Evolutionary conservation across 2,329 filamentous ascomycete species (phyloP), one percentile per base, ranked within the genome.

Genomic region (Nemania sp.): DNA sequence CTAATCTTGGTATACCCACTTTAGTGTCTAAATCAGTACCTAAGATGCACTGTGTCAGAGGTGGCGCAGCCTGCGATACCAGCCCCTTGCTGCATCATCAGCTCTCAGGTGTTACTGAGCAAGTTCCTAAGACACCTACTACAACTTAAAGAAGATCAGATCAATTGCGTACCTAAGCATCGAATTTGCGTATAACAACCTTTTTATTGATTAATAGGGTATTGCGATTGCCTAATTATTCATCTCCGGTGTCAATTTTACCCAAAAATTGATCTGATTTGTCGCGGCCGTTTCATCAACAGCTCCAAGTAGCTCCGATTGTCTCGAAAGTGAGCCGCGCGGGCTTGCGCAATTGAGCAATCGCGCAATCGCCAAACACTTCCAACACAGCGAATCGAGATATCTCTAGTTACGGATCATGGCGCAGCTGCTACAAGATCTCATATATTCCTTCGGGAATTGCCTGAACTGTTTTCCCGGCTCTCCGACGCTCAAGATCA

Each of bases 401-500:
- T 22, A 26, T 24, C 17, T 47, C 22, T 20, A 30, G 33, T 51
- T 50, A 48, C 53, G 60, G 61, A 66, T 60, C 68, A 93, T 93
- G 90, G 84, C 89, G 68, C 88, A 91, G 73, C 87, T 95, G 70
- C 79, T 97, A 57, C 83, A 93, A 62, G 94, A 97, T 71, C 80
- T 96, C 30, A 77, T 97, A 63, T 96, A 94, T 73, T 95, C 91
- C 56, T 82, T 99, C 58, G 91, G 90, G 60, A 95, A 92, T 75
- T 97, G 93, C 80, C 86, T 97, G 74, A 93, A 88, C 73, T 99
- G 94, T 78, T 97, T 99, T 70, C 93, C 94, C 12, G 90, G 90
- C 64, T 93, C 91, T 61, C 93, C 94, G 53, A 91, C 93, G 52
- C 83, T 99, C 64, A 96, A 94, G 75, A 94, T 99, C 77, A 97